A percentile compares a stretch with the other conserved stretches of the same genome.
phyloP scores from a whole-genome alignment of 176 grass and related monocot species.

The Eragrostis curvula region DNA sequence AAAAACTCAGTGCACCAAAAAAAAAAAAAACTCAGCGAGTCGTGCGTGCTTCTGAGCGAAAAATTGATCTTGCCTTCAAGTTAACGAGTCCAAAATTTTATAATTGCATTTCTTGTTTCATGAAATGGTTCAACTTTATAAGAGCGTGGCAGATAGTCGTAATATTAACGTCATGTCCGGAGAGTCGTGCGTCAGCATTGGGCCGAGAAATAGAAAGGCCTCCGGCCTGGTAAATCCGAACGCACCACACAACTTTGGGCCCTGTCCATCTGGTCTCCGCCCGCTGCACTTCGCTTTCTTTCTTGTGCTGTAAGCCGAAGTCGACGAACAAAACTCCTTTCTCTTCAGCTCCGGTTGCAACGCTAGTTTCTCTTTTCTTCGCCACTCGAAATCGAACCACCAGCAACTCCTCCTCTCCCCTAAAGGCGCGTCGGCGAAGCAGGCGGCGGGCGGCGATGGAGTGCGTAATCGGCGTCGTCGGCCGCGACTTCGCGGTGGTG shows the following conservation, averaged over 20 bases:
- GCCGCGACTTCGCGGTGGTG: slow-evolving; percentile 84
- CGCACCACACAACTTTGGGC: not conserved
- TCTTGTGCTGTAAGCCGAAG: not conserved
- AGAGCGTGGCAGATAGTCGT: not conserved
- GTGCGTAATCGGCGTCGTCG: slow-evolving; percentile 84
- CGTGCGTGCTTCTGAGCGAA: not conserved
- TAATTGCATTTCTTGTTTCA: not conserved
- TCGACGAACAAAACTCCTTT: not conserved
- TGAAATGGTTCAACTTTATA: too few relatives aligned
- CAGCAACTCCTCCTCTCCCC: not conserved
- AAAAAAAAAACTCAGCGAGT: not conserved
- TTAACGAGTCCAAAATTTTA: not conserved
- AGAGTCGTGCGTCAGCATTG: not conserved
- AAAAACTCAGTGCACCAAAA: too few relatives aligned
- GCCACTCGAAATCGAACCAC: not conserved
- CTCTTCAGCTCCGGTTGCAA: not conserved
- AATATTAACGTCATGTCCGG: too few relatives aligned
- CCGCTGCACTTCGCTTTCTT: not conserved
- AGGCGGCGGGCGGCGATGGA: slow-evolving; percentile 54
- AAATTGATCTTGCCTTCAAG: not conserved
- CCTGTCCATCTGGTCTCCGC: not conserved
- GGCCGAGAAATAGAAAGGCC: not conserved
- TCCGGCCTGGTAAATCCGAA: not conserved
- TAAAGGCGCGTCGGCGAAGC: not conserved
- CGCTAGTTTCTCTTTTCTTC: not conserved